Evolutionary conservation across 495 filamentous ascomycete species (phyloP).

Genomic region (Penicillium chermesinum): DNA sequence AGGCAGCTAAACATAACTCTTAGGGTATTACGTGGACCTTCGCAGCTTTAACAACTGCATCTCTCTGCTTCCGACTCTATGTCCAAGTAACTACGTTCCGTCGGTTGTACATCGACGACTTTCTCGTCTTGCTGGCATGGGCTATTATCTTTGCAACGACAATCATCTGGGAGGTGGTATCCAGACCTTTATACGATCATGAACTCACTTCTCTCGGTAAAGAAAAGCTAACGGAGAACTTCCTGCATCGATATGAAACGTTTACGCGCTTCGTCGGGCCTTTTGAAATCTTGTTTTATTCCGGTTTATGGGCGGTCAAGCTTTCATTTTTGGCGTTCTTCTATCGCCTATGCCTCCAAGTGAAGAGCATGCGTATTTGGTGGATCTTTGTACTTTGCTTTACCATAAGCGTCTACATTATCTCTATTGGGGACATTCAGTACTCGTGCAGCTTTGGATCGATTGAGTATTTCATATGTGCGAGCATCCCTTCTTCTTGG

Average conservation of each 20-base stretch:
- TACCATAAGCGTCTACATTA: slow-evolving; percentile 11
- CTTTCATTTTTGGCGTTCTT: slow-evolving; percentile 24
- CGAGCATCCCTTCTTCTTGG: not conserved
- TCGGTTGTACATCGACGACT: slow-evolving; percentile 18
- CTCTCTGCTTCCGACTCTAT: slow-evolving; percentile 16
- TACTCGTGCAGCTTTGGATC: slow-evolving; percentile 19
- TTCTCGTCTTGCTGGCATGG: slow-evolving; percentile 19
- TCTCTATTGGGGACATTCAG: slow-evolving; percentile 13
- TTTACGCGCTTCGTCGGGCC: slow-evolving; percentile 13
- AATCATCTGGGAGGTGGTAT: not conserved
- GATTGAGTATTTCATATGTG: slow-evolving; percentile 12
- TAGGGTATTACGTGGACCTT: slow-evolving; percentile 1
- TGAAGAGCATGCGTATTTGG: slow-evolving; percentile 14
- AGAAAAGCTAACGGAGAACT: not conserved
- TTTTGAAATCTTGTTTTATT: slow-evolving; percentile 18
- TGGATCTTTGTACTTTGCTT: slow-evolving; percentile 13
- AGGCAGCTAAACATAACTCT: not conserved
- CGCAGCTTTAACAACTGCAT: slow-evolving; percentile 15
- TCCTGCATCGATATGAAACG: slow-evolving; percentile 5
- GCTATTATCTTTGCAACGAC: slow-evolving; percentile 1
- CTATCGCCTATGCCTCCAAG: slow-evolving; percentile 15
- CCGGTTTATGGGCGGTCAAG: slow-evolving; percentile 21
- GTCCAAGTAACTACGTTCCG: slow-evolving; percentile 19
- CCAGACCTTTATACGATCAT: not conserved
- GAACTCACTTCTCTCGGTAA: not conserved